Evolutionary conservation across 2,329 filamentous ascomycete species (phyloP), one percentile per base, ranked within the genome.

Genomic region (Neofusicoccum sp.): DNA sequence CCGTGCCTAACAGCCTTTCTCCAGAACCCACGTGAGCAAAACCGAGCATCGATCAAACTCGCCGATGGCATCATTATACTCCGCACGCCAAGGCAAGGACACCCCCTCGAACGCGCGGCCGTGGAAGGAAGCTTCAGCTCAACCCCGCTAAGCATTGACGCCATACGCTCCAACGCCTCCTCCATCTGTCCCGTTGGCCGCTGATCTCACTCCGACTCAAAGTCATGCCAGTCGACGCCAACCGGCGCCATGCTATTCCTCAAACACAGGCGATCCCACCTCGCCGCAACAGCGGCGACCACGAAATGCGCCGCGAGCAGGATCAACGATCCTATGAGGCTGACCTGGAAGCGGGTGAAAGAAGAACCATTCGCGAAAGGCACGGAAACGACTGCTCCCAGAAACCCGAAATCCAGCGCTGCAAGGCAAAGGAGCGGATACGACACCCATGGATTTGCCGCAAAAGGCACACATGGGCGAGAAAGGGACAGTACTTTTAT

Each of bases 381-480:
- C 26, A n/a, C 41, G 26, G 26, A 41, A 11, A 53, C 6, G 6
- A 49, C 33, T 12, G 34, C 26, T 3, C 57, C 51, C 30, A 76
- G 64, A 1, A 74, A 65, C 1, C 76, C 68, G 14, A 84, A 73
- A 64, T 93, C 90, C 11, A 91, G 67, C 1, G 83, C 85, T 7
- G 90, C 91, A 6, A 93, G 72, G 3, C 83, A 74, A 4, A 96
- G 76, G 1, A 96, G 77, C 3, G 89, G 86, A 65, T 88, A 86
- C 4, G 86, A 80, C 4, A 92, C 75, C 72, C 83, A 83, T 6
- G 85, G 78, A 45, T 83, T 87, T n/a, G 85, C 80, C 44, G 86
- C 85, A 61, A 87, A 86, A 0, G 91, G 91, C 71, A 85, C 86
- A 72, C 92, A 96, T 0, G 88, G 84, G 48, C 82, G 80, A 2